phyloP scores from a whole-genome alignment of 1,284 basidiomycete species.

The Porogramme epimiltina region DNA sequence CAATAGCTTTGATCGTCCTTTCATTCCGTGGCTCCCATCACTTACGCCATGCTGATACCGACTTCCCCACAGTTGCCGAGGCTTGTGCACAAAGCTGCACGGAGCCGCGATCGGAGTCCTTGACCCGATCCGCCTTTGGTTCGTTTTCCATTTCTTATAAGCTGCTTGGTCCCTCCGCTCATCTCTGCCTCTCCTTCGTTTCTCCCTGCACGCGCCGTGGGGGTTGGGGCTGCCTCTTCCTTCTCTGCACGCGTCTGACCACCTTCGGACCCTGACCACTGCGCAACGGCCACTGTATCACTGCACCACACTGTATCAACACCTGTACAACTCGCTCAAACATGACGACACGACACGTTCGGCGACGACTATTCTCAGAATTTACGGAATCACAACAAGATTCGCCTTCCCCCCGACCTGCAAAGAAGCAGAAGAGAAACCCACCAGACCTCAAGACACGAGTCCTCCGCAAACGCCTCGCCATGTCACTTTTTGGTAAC shows the following conservation, averaged over 20 bases:
- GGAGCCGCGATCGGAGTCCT: slow-evolving; percentile 16
- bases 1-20: slow-evolving; percentile 20
- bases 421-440: slow-evolving; percentile 50
- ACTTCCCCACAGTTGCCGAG: slow-evolving; percentile 18
- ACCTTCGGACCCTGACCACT: background rate
- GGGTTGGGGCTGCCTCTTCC: too few relatives aligned
- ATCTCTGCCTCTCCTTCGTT: slow-evolving; percentile 11
- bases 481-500: slow-evolving; percentile 29
- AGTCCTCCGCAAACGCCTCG: slow-evolving; percentile 21
- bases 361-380: slow-evolving; percentile 26
- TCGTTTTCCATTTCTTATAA: slow-evolving; percentile 20
- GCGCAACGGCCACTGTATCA: slow-evolving; percentile 10
- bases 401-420: slow-evolving; percentile 27
- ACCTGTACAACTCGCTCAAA: slow-evolving; percentile 8
- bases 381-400: slow-evolving; percentile 25
- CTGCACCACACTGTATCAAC: slow-evolving; percentile 13
- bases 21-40: slow-evolving; percentile 16
- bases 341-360: slow-evolving; percentile 18
- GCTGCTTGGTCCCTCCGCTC: slow-evolving; percentile 1
- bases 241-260: slow-evolving; percentile 6
- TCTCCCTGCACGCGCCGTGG: too few relatives aligned
- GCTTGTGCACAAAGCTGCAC: slow-evolving; percentile 17
- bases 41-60: slow-evolving; percentile 9
- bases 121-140: slow-evolving; percentile 20
- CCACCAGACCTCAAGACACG: slow-evolving; percentile 22